Evolutionary conservation across 1,284 basidiomycete genomes (phyloP).

Genomic region (Cutaneotrichosporon dermatis): DNA sequence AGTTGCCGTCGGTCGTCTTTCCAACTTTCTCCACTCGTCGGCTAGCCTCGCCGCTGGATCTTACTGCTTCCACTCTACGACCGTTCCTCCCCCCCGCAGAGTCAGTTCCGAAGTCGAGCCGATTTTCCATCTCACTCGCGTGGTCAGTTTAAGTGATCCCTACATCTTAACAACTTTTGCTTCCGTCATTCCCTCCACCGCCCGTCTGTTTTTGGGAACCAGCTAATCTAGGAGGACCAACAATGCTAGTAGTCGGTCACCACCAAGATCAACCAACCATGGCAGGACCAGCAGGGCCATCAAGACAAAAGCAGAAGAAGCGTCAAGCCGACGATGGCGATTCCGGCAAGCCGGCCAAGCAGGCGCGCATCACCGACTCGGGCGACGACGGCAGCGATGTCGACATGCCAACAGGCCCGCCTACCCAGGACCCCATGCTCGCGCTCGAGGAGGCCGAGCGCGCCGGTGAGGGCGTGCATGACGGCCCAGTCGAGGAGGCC

Average conservation of each 20-base stretch:
- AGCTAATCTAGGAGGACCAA: background rate
- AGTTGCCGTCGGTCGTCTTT: background rate
- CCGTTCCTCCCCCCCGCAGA: too few relatives aligned
- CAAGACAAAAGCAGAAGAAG: constrained; percentile 11
- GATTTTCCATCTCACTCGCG: too few relatives aligned
- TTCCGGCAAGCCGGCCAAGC: constrained; percentile 4
- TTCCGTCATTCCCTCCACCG: constrained; percentile 3
- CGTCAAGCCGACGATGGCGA: constrained; percentile 6
- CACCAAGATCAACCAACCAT: background rate
- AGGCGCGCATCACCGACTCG: constrained; percentile 9
- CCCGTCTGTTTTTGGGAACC: background rate
- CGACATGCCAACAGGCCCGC: constrained; percentile 6
- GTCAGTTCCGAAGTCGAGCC: too few relatives aligned
- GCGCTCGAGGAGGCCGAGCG: background rate
- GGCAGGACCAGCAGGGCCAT: constrained; percentile 9
- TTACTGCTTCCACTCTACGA: too few relatives aligned
- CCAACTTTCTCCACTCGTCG: background rate
- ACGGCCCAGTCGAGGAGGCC: constrained; percentile 20
- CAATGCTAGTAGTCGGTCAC: background rate
- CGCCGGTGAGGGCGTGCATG: constrained; percentile 9
- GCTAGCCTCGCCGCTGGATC: background rate
- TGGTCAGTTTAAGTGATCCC: too few relatives aligned
- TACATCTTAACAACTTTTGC: too few relatives aligned
- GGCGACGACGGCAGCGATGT: constrained; percentile 6
- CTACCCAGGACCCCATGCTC: constrained; percentile 4